Percentiles rank a stretch among this genome's conserved stretches.
These are phyloP conservation scores for Prunus mongolica DNA, from an alignment of 306 rosid species.

Conservation along the genomic window DNA sequence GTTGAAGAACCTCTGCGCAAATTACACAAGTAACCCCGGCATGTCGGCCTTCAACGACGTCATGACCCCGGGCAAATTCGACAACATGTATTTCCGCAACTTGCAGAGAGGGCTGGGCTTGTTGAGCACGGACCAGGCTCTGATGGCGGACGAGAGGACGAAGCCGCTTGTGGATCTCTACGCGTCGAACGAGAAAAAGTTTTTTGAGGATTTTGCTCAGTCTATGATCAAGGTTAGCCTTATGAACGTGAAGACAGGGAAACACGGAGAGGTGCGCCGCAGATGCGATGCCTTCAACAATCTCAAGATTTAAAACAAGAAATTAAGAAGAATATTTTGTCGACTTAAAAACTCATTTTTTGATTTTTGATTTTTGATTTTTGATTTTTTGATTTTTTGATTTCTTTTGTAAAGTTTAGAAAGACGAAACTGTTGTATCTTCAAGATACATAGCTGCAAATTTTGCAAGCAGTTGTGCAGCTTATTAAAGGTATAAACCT, in stretches of 20 bases:
- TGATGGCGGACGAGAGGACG: constrained; percentile 32
- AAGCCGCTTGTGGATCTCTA: constrained; percentile 38
- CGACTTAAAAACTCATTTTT: neutral
- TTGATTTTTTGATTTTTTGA: neutral
- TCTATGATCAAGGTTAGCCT: constrained; percentile 33
- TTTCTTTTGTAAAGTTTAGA: neutral
- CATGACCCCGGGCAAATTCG: constrained; percentile 42
- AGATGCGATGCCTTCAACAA: constrained; percentile 41
- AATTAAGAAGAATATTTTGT: neutral
- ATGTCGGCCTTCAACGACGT: constrained; percentile 50
- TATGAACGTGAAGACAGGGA: constrained; percentile 25
- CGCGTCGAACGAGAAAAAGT: constrained; percentile 25
- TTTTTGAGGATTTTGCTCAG: constrained; percentile 34
- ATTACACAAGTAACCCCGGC: constrained; percentile 15
- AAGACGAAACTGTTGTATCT: neutral
- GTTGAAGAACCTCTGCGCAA: constrained; percentile 31
- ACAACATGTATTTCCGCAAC: constrained; percentile 36
- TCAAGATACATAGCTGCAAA: neutral
- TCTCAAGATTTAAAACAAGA: neutral
- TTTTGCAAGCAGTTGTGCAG: neutral
- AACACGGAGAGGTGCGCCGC: constrained; percentile 32
- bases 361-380: neutral
- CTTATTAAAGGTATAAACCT: neutral
- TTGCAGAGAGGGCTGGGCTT: constrained; percentile 37
- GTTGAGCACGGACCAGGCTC: constrained; percentile 24